Evolutionary conservation across 139 green algal genomes (phyloP), one percentile per base, ranked within the genome.

Genomic region (Picochlorum sp.): DNA sequence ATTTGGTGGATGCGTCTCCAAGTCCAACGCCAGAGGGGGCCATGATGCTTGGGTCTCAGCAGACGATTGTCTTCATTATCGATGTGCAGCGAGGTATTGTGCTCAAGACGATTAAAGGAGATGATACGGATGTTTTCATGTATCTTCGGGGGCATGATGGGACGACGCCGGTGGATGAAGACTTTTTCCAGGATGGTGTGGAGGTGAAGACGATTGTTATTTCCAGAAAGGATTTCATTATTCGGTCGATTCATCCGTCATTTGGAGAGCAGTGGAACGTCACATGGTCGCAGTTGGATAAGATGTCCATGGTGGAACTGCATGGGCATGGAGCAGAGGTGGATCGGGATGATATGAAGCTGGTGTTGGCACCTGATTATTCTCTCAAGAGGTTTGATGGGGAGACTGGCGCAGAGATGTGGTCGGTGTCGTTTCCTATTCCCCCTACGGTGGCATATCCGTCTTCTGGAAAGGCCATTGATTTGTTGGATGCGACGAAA

Each of bases 1-100:
- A 98, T 51, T 81, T 98, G 26, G 92, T 97, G 41, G 75, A 87
- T 4, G 64, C 72, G 15, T 86, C 81, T 0, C 92, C 92, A 2
- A 87, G 77, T 56, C 47, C 91, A 44, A 87, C 90, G 3, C 62
- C 67, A 10, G 89, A 97, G 67, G 88, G 91, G 45, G 77, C 68
- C 26, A 41, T 98, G 14, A 77, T 97, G 15, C n/a, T 96, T 20
- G 92, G 92, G 31, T 71, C 45, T 49, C 82, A 83, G 18, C 50
- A 63, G 18, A 83, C 79, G 13, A 82, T 73, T 6, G 75, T 96
- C 11, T 95, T 85, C 59, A 56, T 88, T 30, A 58, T 98, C 20
- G 77, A 98, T 70, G 59, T 58, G 16, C 16, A 14, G 31, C 90
- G 77, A 4, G 92, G 92, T 3, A 31, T 58, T 30, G 63, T 88